These are phyloP conservation scores for Paxillus ammoniavirescens DNA, from an alignment of 768 basidiomycete genomes.

Conservation along the genomic window DNA sequence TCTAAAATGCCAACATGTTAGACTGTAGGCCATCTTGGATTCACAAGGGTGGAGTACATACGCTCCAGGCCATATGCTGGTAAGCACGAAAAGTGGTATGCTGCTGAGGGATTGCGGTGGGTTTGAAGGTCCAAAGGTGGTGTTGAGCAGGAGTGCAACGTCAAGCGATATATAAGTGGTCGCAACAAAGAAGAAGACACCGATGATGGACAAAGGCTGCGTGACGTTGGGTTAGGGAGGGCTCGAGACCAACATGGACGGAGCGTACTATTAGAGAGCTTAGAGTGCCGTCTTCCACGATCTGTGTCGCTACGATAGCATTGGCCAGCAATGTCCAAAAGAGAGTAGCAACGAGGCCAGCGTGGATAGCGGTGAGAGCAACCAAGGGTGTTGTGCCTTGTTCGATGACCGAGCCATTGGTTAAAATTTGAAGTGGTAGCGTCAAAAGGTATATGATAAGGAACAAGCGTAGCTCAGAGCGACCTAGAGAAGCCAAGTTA, in stretches of 20 bases:
- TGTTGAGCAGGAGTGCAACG: conserved; percentile 65
- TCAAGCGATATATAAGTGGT: conserved; percentile 88
- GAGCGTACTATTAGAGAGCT: conserved; percentile 61
- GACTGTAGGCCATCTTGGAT: not conserved
- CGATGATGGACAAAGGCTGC: conserved; percentile 64
- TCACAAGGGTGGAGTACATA: conserved; percentile 36
- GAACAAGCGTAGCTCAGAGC: conserved; percentile 69
- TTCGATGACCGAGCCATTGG: conserved; percentile 72
- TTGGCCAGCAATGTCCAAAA: conserved; percentile 82
- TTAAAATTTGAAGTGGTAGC: conserved; percentile 76
- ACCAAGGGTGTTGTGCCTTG: conserved; percentile 76
- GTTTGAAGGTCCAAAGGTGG: conserved; percentile 54
- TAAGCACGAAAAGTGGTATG: conserved; percentile 78
- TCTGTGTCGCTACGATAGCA: conserved; percentile 78
- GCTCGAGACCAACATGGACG: not conserved
- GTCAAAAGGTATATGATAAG: conserved; percentile 67
- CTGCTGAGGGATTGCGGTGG: conserved; percentile 58
- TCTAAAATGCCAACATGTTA: conserved; percentile 31
- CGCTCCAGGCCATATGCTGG: conserved; percentile 76
- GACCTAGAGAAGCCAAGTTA: conserved; percentile 40
- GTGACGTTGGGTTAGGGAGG: not conserved
- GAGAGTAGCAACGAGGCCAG: conserved; percentile 69
- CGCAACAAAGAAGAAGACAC: conserved; percentile 59
- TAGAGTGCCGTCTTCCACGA: conserved; percentile 88
- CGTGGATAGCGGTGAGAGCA: conserved; percentile 74